Conservation (phyloP, 1,139 yeast species). For the Debaryomycetaceae sp. region DNA sequence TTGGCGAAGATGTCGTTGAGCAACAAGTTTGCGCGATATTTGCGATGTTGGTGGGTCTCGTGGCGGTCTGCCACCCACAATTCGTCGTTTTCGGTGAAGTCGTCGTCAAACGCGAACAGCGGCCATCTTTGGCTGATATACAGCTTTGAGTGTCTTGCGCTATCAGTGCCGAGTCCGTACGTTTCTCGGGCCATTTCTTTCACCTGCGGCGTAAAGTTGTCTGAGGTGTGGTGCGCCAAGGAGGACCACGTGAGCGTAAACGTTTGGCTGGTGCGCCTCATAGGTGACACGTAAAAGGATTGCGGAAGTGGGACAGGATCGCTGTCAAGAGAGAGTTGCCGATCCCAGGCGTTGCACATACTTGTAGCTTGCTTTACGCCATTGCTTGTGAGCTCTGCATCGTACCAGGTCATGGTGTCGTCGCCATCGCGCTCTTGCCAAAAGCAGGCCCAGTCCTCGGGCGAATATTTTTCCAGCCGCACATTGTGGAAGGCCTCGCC, state of each 20-base stretch:
- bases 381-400: conserved; percentile 29
- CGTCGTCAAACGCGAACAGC: conserved; percentile 24
- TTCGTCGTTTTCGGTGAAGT: conserved; percentile 25
- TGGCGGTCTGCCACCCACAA: conserved; percentile 23
- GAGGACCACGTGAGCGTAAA: conserved; percentile 26
- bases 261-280: conserved; percentile 32
- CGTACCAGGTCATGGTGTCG: conserved; percentile 31
- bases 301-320: conserved; percentile 24
- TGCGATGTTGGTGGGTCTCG: conserved; percentile 24
- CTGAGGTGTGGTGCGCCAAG: conserved; percentile 11
- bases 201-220: conserved; percentile 16
- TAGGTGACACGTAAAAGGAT: conserved; percentile 30
- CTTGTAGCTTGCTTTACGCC: conserved; percentile 21
- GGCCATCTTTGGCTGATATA: conserved; percentile 22
- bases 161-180: conserved; percentile 35
- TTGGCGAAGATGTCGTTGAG: conserved; percentile 27
- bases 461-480: conserved; percentile 10
- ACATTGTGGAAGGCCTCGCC: conserved; percentile 40
- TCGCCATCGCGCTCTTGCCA: conserved; percentile 30
- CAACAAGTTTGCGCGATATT: conserved; percentile 25
- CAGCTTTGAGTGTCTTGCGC: conserved; percentile 26
- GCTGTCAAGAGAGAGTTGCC: conserved; percentile 11
- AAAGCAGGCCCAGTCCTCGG: conserved; percentile 28
- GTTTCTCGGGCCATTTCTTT: conserved; percentile 34
- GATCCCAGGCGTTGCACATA: conserved; percentile 17